phyloP scores from a whole-genome alignment of 2,329 filamentous ascomycete species.

The Triangularia verruculosa region DNA sequence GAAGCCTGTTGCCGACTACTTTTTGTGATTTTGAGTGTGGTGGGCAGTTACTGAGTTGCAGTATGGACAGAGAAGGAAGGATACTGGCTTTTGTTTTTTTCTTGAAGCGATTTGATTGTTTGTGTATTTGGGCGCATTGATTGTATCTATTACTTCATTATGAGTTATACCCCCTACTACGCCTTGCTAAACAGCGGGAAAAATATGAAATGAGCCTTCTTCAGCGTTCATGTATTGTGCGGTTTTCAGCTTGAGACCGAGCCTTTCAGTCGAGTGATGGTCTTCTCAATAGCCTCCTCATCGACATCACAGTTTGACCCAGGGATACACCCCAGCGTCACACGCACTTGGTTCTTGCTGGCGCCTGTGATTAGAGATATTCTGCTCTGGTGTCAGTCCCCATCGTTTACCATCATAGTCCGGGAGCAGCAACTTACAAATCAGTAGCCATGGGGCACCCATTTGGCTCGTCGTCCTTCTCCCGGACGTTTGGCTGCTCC shows the following conservation, averaged over 20 bases:
- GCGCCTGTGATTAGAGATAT: slow-evolving; percentile 19
- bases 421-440: slow-evolving; percentile 7
- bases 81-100: neutral
- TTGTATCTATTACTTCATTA: neutral
- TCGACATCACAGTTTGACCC: slow-evolving; percentile 17
- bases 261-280: neutral
- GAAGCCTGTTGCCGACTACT: slow-evolving; percentile 97
- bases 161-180: slow-evolving; percentile 2
- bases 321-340: slow-evolving; percentile 12
- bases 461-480: neutral
- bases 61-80: no score
- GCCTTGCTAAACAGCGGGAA: neutral
- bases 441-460: slow-evolving; percentile 20
- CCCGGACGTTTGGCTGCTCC: neutral
- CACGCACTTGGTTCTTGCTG: slow-evolving; percentile 12
- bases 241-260: neutral
- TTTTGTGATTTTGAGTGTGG: slow-evolving; percentile 56
- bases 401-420: neutral
- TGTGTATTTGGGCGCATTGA: neutral
- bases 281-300: neutral
- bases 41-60: neutral
- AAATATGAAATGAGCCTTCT: neutral
- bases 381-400: neutral
- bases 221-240: neutral
- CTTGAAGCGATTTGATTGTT: neutral